Evolutionary conservation across 805 yeast genomes (phyloP).

Genomic region (Pichia thaimueangensis): DNA sequence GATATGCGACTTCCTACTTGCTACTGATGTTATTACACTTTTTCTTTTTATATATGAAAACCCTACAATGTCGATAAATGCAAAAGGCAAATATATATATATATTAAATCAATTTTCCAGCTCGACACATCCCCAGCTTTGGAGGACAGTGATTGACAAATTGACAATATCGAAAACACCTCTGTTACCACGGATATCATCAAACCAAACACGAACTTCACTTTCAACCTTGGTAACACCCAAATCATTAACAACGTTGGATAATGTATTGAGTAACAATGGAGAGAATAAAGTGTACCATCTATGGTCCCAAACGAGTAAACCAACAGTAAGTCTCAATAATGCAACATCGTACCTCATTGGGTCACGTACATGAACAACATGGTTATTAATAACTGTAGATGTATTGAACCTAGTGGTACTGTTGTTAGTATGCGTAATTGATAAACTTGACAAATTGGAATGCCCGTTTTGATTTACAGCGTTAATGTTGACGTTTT

Average conservation of each 20-base stretch:
- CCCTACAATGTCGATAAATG: no score
- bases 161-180: slow-evolving; percentile 55
- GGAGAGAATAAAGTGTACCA: slow-evolving; percentile 95
- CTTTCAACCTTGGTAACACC: slow-evolving; percentile 74
- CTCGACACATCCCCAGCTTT: slow-evolving; percentile 37
- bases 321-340: slow-evolving; percentile 62
- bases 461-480: background rate
- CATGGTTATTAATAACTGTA: background rate
- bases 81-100: background rate
- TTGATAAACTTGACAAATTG: slow-evolving; percentile 1
- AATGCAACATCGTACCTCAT: slow-evolving; percentile 46
- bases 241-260: slow-evolving; percentile 61
- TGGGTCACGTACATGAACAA: slow-evolving; percentile 6
- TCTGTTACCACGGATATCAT: slow-evolving; percentile 38
- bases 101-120: slow-evolving; percentile 11
- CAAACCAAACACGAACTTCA: slow-evolving; percentile 61
- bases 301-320: slow-evolving; percentile 96
- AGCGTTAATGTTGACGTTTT: background rate
- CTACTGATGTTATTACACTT: no score
- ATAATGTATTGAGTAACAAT: slow-evolving; percentile 47
- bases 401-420: background rate
- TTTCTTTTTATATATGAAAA: no score
- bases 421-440: no score
- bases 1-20: no score
- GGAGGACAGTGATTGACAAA: slow-evolving; percentile 43